A percentile compares a stretch with the other conserved stretches of the same genome.
These are phyloP conservation scores for Bonia amplexicaulis DNA, from an alignment of 176 grass and related monocot species.

Conservation along the genomic window DNA sequence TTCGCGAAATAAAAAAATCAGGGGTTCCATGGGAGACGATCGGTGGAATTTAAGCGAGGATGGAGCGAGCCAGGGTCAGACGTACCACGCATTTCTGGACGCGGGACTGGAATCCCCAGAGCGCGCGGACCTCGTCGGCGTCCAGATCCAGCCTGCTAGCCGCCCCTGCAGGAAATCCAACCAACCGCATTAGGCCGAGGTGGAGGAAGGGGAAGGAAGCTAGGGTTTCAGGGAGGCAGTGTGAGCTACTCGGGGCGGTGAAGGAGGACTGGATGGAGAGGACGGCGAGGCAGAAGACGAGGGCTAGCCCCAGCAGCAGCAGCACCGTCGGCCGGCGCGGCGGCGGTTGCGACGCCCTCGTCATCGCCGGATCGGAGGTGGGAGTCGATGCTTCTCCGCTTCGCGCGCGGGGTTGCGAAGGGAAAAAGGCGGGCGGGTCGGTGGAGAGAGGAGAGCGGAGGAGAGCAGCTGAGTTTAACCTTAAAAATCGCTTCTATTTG, in stretches of 20 bases:
- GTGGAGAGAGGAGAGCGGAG: background rate
- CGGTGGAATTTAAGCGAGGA: background rate
- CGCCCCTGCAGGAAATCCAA: conserved; percentile 12
- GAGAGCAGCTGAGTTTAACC: background rate
- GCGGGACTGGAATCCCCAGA: conserved; percentile 70
- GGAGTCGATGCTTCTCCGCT: background rate
- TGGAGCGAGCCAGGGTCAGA: background rate
- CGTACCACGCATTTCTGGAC: conserved; percentile 88
- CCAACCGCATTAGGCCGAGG: background rate
- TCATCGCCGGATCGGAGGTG: conserved; percentile 35
- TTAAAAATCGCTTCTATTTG: background rate
- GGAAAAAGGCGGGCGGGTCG: background rate
- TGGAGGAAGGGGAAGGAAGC: background rate
- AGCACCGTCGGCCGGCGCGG: conserved; percentile 54
- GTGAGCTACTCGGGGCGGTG: conserved; percentile 36
- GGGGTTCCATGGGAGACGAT: background rate
- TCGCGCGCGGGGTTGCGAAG: background rate
- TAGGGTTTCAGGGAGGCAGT: background rate
- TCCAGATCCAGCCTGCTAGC: conserved; percentile 39
- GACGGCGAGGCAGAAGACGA: conserved; percentile 67
- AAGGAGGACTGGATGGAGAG: conserved; percentile 87
- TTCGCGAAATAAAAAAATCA: background rate
- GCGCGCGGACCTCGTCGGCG: conserved; percentile 47
- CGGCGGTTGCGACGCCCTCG: conserved; percentile 30
- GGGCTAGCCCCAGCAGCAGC: conserved; percentile 65